Evolutionary conservation across 257 asterid species (phyloP).

Genomic region (Solanum chilense): DNA sequence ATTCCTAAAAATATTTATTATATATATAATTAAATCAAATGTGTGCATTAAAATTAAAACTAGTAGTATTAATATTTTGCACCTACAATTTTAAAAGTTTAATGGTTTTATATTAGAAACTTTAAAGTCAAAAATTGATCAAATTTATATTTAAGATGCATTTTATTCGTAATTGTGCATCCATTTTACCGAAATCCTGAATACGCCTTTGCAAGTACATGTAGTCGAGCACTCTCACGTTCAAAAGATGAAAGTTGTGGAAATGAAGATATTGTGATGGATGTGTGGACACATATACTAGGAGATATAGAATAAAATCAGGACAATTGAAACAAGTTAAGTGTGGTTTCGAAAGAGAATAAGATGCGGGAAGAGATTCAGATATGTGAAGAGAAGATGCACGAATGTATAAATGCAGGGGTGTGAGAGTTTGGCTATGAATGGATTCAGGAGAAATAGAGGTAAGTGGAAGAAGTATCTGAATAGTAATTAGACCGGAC

Average conservation of each 20-base stretch:
- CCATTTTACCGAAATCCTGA: too few relatives aligned
- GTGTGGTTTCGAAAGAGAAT: not conserved
- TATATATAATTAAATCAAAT: too few relatives aligned
- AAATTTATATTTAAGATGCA: too few relatives aligned
- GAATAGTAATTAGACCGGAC: not conserved
- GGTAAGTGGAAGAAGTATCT: not conserved
- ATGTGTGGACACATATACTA: not conserved
- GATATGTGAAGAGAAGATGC: not conserved
- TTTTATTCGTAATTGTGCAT: too few relatives aligned
- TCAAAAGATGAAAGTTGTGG: not conserved
- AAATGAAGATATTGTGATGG: not conserved
- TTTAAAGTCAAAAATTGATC: too few relatives aligned
- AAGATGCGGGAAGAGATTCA: not conserved
- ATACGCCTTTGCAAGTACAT: not conserved
- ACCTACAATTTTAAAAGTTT: too few relatives aligned
- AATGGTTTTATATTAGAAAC: too few relatives aligned
- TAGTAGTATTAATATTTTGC: too few relatives aligned
- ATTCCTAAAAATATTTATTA: too few relatives aligned
- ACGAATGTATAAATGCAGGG: accelerated
- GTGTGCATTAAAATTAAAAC: too few relatives aligned
- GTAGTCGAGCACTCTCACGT: not conserved
- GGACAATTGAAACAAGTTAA: not conserved
- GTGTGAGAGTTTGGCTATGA: accelerated
- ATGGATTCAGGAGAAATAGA: too few relatives aligned
- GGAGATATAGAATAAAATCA: not conserved